Evolutionary conservation across 2,329 filamentous ascomycete genomes (phyloP), one percentile per base, ranked within the genome.

Genomic region (Shiraia bambusicola): DNA sequence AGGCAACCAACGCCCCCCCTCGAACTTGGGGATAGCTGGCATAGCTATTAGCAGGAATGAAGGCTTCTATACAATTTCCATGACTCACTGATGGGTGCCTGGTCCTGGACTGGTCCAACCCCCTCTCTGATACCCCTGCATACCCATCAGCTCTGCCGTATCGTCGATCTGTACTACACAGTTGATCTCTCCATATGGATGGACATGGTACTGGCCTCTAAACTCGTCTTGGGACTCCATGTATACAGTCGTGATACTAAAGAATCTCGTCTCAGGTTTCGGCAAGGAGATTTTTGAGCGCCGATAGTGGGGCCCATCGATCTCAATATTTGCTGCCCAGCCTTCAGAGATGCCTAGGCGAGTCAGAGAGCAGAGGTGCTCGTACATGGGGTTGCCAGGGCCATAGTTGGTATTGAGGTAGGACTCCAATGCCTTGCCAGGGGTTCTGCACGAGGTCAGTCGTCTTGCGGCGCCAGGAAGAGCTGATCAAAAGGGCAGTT

Each of bases 231-330:
- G 42, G 22, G 69, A 74, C n/a, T 78, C 69, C 72, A 81, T 79
- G 54, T 78, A 81, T 13, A 81, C 78, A 1, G 77, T 75, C 2
- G 78, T 81, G 54, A 81, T 79, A 51, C 72, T 76, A 58, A 80
- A 76, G 59, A 69, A 80, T 15, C 72, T 68, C 19, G 72, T 80
- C 26, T 70, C 66, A 7, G 69, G 61, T 2, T 61, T 69, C 1
- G 78, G 79, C 4, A 72, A 49, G 28, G 69, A 59, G 43, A 81
- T 71, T 41, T 73, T 75, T 7, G 66, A 67, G 9, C 67, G 62
- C 14, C 67, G 53, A 31, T 64, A 64, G 16, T 58, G 47, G 3
- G 37, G 33, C 6, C 54, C 58, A 12, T 65, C 58, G 33, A 70
- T 50, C 28, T 63, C 57, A 34, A 57, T 56, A 6, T 61, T 64